Conservation (phyloP, 2,329 filamentous ascomycete species). For the Pseudogymnoascus destructans region DNA sequence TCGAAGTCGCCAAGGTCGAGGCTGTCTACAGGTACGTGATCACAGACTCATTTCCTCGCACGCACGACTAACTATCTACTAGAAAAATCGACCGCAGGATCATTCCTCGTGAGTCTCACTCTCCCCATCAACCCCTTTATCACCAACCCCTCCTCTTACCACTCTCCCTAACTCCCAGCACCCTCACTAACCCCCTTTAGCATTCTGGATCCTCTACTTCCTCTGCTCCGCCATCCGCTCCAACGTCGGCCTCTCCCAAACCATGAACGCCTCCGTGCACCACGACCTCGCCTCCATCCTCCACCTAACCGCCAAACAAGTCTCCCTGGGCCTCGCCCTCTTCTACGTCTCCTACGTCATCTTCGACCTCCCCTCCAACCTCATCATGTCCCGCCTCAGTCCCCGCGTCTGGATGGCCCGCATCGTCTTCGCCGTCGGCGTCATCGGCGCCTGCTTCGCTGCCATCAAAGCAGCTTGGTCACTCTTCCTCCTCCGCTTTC, state of each 20-base stretch:
- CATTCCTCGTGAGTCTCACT: slow-evolving; percentile 31
- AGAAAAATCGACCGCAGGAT: slow-evolving; percentile 44
- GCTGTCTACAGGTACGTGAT: slow-evolving; percentile 28
- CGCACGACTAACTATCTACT: not conserved
- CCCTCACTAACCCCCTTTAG: slow-evolving; percentile 27
- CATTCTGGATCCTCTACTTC: slow-evolving; percentile 86
- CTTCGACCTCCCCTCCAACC: slow-evolving; percentile 78
- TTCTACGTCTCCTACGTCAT: slow-evolving; percentile 90
- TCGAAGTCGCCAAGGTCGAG: slow-evolving; percentile 24
- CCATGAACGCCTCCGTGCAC: slow-evolving; percentile 61
- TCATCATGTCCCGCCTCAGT: slow-evolving; percentile 74
- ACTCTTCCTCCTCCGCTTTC: slow-evolving; percentile 52
- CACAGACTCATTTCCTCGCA: not conserved
- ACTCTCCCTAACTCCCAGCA: not conserved
- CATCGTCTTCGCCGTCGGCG: slow-evolving; percentile 75
- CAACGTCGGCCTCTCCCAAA: slow-evolving; percentile 87
- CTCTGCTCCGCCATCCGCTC: slow-evolving; percentile 83
- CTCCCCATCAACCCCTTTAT: not conserved
- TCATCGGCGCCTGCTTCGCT: slow-evolving; percentile 73
- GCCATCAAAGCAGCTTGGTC: slow-evolving; percentile 75
- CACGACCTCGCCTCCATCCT: slow-evolving; percentile 68
- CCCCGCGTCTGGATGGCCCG: slow-evolving; percentile 86
- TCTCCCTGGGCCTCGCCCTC: slow-evolving; percentile 70
- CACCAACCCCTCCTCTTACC: slow-evolving; percentile 9
- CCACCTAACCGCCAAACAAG: slow-evolving; percentile 57